These are phyloP conservation scores for Peterozyma toletana DNA, from an alignment of 805 yeast genomes.

Conservation along the genomic window DNA sequence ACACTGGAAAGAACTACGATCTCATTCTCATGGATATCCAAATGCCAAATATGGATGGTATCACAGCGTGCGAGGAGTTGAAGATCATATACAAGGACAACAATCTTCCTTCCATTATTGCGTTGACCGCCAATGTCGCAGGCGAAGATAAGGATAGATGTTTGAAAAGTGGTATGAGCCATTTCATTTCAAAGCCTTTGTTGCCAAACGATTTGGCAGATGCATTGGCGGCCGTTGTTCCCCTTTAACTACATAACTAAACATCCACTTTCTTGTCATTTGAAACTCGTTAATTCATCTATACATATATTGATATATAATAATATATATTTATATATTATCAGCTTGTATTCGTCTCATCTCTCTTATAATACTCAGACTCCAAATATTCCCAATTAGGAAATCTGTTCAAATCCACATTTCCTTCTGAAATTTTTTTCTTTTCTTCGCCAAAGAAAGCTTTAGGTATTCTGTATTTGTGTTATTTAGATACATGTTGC, in stretches of 20 bases:
- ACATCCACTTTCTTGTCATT: too few species aligned
- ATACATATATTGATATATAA: too few species aligned
- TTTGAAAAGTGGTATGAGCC: slow-evolving; percentile 42
- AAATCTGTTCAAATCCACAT: not conserved
- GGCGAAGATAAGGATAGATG: slow-evolving; percentile 44
- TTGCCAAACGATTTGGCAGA: slow-evolving; percentile 35
- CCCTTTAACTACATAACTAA: too few species aligned
- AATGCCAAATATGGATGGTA: slow-evolving; percentile 51
- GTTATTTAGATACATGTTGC: too few species aligned
- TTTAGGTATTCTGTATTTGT: too few species aligned
- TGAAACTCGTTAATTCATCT: too few species aligned
- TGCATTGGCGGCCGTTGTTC: slow-evolving; percentile 19
- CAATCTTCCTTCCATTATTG: slow-evolving; percentile 31
- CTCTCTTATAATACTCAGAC: not conserved
- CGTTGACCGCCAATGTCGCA: slow-evolving; percentile 47
- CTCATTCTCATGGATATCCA: slow-evolving; percentile 51
- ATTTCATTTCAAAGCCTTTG: slow-evolving; percentile 46
- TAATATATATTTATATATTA: too few species aligned
- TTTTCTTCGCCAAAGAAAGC: slow-evolving; percentile 7
- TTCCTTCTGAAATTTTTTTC: not conserved
- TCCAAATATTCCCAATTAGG: not conserved
- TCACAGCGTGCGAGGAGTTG: slow-evolving; percentile 37
- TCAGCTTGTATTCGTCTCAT: too few species aligned
- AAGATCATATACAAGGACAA: slow-evolving; percentile 20
- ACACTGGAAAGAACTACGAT: slow-evolving; percentile 32